Conservation (phyloP, 495 filamentous ascomycete species). For the Aspergillus hancockii region DNA sequence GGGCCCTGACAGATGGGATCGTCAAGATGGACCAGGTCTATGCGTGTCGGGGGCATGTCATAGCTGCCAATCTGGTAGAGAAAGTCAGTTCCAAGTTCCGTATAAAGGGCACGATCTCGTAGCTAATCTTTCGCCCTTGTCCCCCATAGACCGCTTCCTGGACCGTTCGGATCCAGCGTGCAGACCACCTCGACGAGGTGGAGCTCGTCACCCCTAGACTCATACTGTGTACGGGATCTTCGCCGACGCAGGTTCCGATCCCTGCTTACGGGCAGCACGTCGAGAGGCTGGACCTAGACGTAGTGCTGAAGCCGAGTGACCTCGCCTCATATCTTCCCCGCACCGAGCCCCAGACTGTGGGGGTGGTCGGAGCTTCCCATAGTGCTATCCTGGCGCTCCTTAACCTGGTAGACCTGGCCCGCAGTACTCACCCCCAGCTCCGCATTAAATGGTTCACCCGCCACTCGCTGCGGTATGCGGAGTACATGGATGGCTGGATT, state of each 20-base stretch:
- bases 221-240: constrained; percentile 60
- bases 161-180: constrained; percentile 42
- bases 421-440: constrained; percentile 48
- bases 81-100: constrained; percentile 23
- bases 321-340: constrained; percentile 45
- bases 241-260: constrained; percentile 47
- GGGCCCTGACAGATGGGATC: constrained; percentile 51
- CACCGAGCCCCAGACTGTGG: constrained; percentile 40
- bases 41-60: constrained; percentile 42
- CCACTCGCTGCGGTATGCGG: constrained; percentile 59
- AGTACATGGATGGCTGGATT: constrained; percentile 63
- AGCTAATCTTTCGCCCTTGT: constrained; percentile 9
- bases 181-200: constrained; percentile 30
- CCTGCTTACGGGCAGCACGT: constrained; percentile 33
- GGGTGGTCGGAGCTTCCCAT: constrained; percentile 61
- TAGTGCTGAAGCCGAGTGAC: constrained; percentile 54
- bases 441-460: constrained; percentile 63
- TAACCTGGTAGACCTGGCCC: constrained; percentile 56
- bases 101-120: neutral
- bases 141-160: constrained; percentile 36
- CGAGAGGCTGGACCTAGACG: constrained; percentile 52
- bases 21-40: constrained; percentile 46
- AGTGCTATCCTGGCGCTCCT: constrained; percentile 62
- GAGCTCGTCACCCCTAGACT: constrained; percentile 43
- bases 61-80: constrained; percentile 37